A percentile compares a stretch with the other conserved stretches of the same genome.
Evolutionary conservation across 1,139 yeast genomes (phyloP).

Genomic region (Citeromyces siamensis): DNA sequence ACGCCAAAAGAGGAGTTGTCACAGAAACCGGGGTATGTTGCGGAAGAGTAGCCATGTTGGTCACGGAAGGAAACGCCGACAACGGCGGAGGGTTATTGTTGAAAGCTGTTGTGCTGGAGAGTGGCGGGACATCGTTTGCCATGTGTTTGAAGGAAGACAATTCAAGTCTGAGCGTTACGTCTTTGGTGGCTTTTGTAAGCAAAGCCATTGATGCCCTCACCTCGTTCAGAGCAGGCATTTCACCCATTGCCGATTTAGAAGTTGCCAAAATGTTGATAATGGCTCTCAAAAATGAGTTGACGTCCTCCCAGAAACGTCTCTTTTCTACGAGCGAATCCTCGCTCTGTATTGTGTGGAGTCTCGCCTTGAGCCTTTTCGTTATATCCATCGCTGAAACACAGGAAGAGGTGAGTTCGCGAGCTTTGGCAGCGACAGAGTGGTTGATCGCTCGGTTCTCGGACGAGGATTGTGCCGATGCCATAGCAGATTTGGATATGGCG

Average conservation of each 20-base stretch:
- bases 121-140: constrained; percentile 5
- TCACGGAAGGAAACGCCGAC: constrained; percentile 5
- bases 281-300: constrained; percentile 71
- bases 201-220: constrained; percentile 72
- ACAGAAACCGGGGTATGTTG: constrained; percentile 2
- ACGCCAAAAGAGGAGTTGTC: constrained; percentile 3
- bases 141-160: constrained; percentile 9
- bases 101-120: constrained; percentile 5
- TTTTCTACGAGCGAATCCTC: constrained; percentile 32
- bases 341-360: constrained; percentile 39
- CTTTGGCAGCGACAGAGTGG: constrained; percentile 42
- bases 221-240: constrained; percentile 68
- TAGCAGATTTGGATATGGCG: constrained; percentile 64
- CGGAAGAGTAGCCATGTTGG: constrained; percentile 3
- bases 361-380: constrained; percentile 51
- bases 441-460: constrained; percentile 15
- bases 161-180: constrained; percentile 73
- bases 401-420: constrained; percentile 68
- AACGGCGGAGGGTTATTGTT: constrained; percentile 5
- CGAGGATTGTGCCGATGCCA: constrained; percentile 29
- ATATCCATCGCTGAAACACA: constrained; percentile 74
- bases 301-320: constrained; percentile 73
- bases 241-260: constrained; percentile 72
- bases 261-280: constrained; percentile 75
- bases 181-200: constrained; percentile 80